Percentiles rank a stretch among this genome's conserved stretches.
Evolutionary conservation across 2,329 filamentous ascomycete genomes (phyloP).

Genomic region (Ophiostoma sp.): DNA sequence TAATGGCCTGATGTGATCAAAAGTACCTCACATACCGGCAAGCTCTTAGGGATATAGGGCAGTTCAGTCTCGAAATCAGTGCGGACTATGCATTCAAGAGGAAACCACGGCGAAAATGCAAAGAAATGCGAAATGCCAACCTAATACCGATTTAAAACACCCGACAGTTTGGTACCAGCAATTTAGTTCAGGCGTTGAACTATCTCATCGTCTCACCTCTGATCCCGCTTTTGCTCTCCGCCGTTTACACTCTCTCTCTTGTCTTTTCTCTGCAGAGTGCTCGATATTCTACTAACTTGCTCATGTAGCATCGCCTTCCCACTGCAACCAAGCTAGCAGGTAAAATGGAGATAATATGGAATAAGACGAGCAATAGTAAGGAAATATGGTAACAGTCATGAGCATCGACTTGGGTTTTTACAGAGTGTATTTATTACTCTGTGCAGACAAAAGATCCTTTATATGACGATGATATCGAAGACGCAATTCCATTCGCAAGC

Average conservation of each 20-base stretch:
- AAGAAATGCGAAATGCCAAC: neutral
- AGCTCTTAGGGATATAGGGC: neutral
- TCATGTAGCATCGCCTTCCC: neutral
- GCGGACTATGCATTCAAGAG: neutral
- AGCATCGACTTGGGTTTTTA: neutral
- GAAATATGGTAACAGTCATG: neutral
- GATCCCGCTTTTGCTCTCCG: neutral
- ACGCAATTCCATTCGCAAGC: neutral
- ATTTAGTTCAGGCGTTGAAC: constrained; percentile 1
- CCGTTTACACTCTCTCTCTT: neutral
- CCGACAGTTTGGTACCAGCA: constrained; percentile 2
- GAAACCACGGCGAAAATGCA: neutral
- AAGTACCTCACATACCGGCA: neutral
- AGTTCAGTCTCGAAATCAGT: neutral
- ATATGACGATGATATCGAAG: neutral
- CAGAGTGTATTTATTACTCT: neutral
- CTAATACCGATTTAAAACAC: constrained; percentile 1
- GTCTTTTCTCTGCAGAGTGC: neutral
- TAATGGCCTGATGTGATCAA: neutral
- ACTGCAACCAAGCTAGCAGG: constrained; percentile 4
- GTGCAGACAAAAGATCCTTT: neutral
- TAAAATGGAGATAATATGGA: constrained; percentile 2
- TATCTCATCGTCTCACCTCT: constrained; percentile 7
- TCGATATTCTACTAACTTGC: neutral
- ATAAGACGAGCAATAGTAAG: neutral